Conservation (phyloP, 129 eudicot genomes). For the Flaveria ramosissima region DNA sequence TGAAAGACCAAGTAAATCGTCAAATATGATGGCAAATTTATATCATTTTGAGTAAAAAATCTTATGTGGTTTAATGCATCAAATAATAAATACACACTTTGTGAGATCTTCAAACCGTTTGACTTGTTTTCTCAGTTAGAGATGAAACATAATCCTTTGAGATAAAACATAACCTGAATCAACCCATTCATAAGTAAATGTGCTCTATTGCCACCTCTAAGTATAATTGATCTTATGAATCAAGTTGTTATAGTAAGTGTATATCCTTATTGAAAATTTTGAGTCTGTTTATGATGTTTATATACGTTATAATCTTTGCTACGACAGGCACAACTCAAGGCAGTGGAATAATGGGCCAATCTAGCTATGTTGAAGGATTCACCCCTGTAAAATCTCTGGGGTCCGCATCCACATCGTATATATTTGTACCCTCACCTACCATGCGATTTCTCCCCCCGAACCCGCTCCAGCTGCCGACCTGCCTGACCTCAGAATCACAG, state of each 20-base stretch:
- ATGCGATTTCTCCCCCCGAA: slow-evolving; percentile 86
- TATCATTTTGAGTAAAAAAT: not conserved
- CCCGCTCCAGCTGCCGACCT: slow-evolving; percentile 89
- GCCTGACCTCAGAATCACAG: slow-evolving; percentile 96
- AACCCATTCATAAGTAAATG: not conserved
- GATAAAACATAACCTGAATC: not conserved
- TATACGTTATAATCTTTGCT: slow-evolving; percentile 18
- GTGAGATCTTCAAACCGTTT: not conserved
- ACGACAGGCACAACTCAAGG: slow-evolving; percentile 76
- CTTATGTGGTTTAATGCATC: not conserved
- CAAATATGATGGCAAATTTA: not conserved
- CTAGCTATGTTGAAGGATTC: slow-evolving; percentile 86
- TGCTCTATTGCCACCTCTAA: not conserved
- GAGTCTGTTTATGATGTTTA: slow-evolving; percentile 5
- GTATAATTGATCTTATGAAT: not conserved
- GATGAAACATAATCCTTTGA: not conserved
- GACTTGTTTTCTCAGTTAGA: not conserved
- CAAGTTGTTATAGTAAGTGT: not conserved
- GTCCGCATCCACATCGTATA: slow-evolving; percentile 75
- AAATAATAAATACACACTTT: not conserved
- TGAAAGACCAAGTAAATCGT: not conserved
- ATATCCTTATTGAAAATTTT: not conserved
- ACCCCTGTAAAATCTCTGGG: slow-evolving; percentile 92
- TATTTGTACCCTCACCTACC: slow-evolving; percentile 83
- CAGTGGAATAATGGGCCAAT: slow-evolving; percentile 54